Base-by-base conservation (phyloP, 2,329 filamentous ascomycete genomes). In the Metarhizium sp. region DNA sequence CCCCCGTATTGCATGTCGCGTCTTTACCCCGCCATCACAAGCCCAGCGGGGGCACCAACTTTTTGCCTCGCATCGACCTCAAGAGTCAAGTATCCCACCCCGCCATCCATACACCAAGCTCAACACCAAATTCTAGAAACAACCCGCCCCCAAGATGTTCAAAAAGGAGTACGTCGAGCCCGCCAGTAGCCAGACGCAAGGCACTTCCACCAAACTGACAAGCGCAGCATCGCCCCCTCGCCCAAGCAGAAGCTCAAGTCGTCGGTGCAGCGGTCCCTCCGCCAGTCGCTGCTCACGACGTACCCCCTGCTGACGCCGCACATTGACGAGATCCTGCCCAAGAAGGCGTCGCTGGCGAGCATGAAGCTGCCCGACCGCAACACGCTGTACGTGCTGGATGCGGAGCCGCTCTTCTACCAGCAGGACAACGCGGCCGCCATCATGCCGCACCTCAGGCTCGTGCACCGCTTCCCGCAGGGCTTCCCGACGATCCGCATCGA, bases 171-270 rank as follows among this genome's bases (percentile, higher is more conserved):
- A 73, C 30, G 38, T 34, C 51, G 42, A 45, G 32, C 54, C 50
- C 49, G 40, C 50, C 40, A 53, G 2, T 2, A 2, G 14, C 11
- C 40, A 18, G n/a, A 18, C 25, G 3, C 25, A 25, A 25, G 25
- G 4, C 25, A 0, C 25, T 25, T 25, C 25, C 25, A 25, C 43
- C 32, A 34, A 49, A 55, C 36, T 36, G 4, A 30, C 36, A 43
- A 6, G 34, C 38, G 25, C 66, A 92, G 88, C 62, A 85, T 96
- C 70, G 77, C 84, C 65, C 75, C 86, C 30, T 84, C 87, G 62
- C 86, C 89, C 55, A 95, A 94, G 76, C 90, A 91, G 64, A 97
- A 97, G 79, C 90, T 97, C 73, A 99, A 97, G 76, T 96, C 92
- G 61, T 96, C 91, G 29, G 90, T 90, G 55, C 92, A 96, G 77